These are phyloP conservation scores for Musa itinerans DNA, from an alignment of 176 grass and related monocot species.

Conservation along the genomic window DNA sequence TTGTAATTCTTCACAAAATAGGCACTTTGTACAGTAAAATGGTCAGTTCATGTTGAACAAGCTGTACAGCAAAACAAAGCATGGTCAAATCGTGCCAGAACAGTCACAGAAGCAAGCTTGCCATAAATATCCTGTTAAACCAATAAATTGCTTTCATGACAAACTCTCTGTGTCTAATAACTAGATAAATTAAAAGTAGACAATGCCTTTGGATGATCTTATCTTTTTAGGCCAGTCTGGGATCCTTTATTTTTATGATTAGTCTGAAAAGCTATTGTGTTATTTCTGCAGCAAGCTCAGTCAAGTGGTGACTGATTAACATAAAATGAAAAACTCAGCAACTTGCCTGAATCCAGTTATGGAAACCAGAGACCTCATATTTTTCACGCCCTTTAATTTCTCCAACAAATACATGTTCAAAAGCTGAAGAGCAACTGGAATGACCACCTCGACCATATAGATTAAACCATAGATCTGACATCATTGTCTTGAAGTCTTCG, in stretches of 20 bases:
- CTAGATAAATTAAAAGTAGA: too few relatives aligned
- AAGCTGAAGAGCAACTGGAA: constrained; percentile 64
- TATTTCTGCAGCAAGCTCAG: too few relatives aligned
- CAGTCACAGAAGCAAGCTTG: not conserved
- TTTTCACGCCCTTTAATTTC: constrained; percentile 72
- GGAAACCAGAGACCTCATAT: constrained; percentile 80
- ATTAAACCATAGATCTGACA: constrained; percentile 72
- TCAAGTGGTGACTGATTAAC: too few relatives aligned
- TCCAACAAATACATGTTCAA: constrained; percentile 98
- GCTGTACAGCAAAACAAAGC: not conserved
- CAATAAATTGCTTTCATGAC: too few relatives aligned
- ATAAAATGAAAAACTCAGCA: too few relatives aligned
- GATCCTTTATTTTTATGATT: too few relatives aligned
- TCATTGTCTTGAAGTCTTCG: constrained; percentile 62
- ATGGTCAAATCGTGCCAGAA: not conserved
- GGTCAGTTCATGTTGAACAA: not conserved
- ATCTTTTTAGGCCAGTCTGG: too few relatives aligned
- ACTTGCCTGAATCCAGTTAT: constrained; percentile 97
- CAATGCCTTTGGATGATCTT: too few relatives aligned
- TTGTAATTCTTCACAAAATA: not conserved
- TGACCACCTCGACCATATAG: constrained; percentile 75
- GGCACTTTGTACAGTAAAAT: not conserved
- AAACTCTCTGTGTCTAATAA: too few relatives aligned
- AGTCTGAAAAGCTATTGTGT: too few relatives aligned
- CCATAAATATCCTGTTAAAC: too few relatives aligned